phyloP scores from a whole-genome alignment of 2,329 filamentous ascomycete genomes.

The Nemania sp. region DNA sequence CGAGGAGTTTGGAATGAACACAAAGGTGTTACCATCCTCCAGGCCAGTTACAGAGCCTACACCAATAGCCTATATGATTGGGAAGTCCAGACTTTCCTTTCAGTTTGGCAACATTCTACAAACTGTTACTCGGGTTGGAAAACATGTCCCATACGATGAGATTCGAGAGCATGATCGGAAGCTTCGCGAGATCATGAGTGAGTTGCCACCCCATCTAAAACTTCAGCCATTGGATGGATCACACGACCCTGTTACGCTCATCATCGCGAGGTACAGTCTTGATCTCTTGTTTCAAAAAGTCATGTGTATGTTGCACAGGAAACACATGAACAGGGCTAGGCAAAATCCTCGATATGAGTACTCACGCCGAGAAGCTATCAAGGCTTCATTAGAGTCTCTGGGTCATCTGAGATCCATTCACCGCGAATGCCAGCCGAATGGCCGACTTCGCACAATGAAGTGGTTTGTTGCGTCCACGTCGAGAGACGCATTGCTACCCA shows the following conservation, averaged over 20 bases:
- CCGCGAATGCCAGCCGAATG: constrained; percentile 72
- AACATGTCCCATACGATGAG: constrained; percentile 64
- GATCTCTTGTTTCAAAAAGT: constrained; percentile 89
- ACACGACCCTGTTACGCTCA: constrained; percentile 79
- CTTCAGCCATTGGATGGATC: constrained; percentile 76
- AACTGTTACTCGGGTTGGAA: constrained; percentile 60
- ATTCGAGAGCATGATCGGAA: constrained; percentile 65
- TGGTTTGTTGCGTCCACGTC: constrained; percentile 80
- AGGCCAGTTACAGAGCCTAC: constrained; percentile 72
- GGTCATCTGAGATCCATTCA: constrained; percentile 77
- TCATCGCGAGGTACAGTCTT: constrained; percentile 83
- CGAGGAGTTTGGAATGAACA: constrained; percentile 74
- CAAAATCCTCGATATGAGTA: constrained; percentile 82
- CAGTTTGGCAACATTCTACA: constrained; percentile 76
- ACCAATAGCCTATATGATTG: constrained; percentile 78
- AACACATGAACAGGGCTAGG: constrained; percentile 78
- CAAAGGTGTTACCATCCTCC: constrained; percentile 68
- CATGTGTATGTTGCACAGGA: constrained; percentile 84
- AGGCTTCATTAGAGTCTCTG: constrained; percentile 82
- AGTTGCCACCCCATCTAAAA: constrained; percentile 79
- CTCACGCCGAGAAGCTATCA: constrained; percentile 81
- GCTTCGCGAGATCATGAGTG: constrained; percentile 64
- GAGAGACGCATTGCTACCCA: constrained; percentile 83
- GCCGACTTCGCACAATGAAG: constrained; percentile 72
- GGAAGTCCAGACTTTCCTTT: constrained; percentile 69